A percentile compares a stretch with the other conserved stretches of the same genome.
phyloP scores from a whole-genome alignment of 2,329 filamentous ascomycete species.

The Dothideomycetes sp. region DNA sequence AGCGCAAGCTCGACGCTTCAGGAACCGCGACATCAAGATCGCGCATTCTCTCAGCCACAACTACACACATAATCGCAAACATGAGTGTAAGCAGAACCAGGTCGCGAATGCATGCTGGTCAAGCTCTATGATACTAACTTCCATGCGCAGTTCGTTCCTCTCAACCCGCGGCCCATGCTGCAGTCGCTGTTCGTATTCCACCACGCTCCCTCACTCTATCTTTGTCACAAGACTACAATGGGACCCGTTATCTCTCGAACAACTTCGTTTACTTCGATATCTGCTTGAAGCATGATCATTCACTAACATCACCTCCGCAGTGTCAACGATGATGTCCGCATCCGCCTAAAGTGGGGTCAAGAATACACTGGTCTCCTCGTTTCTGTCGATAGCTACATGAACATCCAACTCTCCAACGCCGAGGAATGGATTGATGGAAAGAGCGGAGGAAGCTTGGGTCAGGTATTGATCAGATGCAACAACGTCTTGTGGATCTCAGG shows the following conservation, averaged over 20 bases:
- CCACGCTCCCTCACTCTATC: background rate
- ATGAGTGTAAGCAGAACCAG: slow-evolving; percentile 3
- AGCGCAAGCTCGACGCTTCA: too few species aligned
- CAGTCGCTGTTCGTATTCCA: slow-evolving; percentile 65
- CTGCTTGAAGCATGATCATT: too few species aligned
- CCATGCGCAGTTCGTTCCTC: slow-evolving; percentile 60
- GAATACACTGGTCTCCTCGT: slow-evolving; percentile 94
- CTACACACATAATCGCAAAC: background rate
- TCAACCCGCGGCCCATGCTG: slow-evolving; percentile 95
- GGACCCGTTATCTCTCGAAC: background rate
- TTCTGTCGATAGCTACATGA: slow-evolving; percentile 97
- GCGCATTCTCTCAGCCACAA: background rate
- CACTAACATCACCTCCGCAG: slow-evolving; percentile 32
- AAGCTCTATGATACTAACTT: background rate
- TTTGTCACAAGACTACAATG: background rate
- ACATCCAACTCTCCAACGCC: slow-evolving; percentile 82
- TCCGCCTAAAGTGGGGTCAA: slow-evolving; percentile 95
- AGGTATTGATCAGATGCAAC: slow-evolving; percentile 91
- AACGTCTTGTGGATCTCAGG: slow-evolving; percentile 89
- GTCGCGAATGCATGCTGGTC: background rate
- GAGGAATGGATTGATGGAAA: slow-evolving; percentile 89
- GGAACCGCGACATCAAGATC: slow-evolving; percentile 7
- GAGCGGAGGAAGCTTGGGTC: slow-evolving; percentile 73
- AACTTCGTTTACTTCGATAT: too few species aligned
- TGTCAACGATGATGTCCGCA: slow-evolving; percentile 81